Evolutionary conservation across 2,329 filamentous ascomycete genomes (phyloP), one percentile per base, ranked within the genome.

Genomic region (Ascochyta rabiei): DNA sequence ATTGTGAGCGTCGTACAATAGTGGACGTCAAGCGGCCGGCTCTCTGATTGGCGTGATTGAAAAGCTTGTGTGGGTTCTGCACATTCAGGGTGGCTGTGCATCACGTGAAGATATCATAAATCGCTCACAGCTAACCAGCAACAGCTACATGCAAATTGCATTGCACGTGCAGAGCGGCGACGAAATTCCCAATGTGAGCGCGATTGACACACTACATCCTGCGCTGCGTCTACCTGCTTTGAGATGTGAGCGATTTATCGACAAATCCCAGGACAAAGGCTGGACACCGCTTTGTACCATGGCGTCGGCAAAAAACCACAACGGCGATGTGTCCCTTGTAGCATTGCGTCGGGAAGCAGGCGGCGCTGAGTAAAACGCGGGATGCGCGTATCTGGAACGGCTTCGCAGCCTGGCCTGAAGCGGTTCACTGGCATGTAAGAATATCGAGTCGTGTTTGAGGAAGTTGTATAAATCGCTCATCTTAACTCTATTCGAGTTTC

Each of bases 41-140:
- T 6, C 35, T 42, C n/a, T 40, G 52, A 49, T 55, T 55, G 41
- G 52, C 24, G 30, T 31, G 19, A 31, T 23, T 24, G 12, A 33
- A 35, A 50, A 55, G 21, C 24, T 37, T 55, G 28, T 55, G 46
- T 45, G 56, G 35, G 16, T 50, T 45, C 45, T 23, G 41, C 43
- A 44, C 47, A 48, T 47, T 21, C 46, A 51, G 51, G 33, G 63
- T 54, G 63, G 63, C 63, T 62, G 57, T 66, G 63, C 50, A 45
- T 45, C 35, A 55, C 52, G 46, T 55, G 46, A 16, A 41, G 18
- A 31, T 33, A 39, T 49, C 48, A 53, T 60, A 64, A 63, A 66
- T 66, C 63, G 61, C 63, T 64, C 63, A 66, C 43, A 19, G 57
- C 65, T 68, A 68, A 60, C 65, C 62, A 52, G 40, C 63, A 62